phyloP scores from a whole-genome alignment of 2,329 filamentous ascomycete genomes.

The Parascedosporium putredinis region DNA sequence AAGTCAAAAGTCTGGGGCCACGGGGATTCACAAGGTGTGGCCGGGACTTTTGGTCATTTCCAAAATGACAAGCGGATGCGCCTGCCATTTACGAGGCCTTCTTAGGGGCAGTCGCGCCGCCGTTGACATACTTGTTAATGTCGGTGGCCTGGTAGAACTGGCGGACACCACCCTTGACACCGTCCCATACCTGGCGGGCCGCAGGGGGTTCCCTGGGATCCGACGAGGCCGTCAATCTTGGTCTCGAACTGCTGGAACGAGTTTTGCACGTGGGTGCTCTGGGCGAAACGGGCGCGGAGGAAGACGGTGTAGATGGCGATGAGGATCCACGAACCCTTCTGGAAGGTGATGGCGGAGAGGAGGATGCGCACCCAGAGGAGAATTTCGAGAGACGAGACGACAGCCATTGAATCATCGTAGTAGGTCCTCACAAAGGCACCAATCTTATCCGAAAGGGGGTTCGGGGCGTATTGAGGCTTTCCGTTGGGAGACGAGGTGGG shows the following conservation, averaged over 20 bases:
- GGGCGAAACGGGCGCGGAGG: conserved; percentile 77
- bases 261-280: conserved; percentile 87
- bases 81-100: conserved; percentile 35
- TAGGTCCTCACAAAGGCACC: conserved; percentile 94
- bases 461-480: conserved; percentile 39
- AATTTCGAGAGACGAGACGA: conserved; percentile 85
- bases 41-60: too few species aligned
- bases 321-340: conserved; percentile 83
- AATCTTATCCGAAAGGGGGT: conserved; percentile 68
- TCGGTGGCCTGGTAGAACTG: conserved; percentile 76
- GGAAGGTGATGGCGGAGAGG: conserved; percentile 74
- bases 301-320: conserved; percentile 80
- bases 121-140: conserved; percentile 58
- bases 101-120: conserved; percentile 46
- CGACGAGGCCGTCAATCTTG: conserved; percentile 69
- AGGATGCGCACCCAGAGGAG: conserved; percentile 75
- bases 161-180: conserved; percentile 59
- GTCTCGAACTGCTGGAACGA: conserved; percentile 63
- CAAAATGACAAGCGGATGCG: too few species aligned
- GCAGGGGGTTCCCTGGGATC: conserved; percentile 79
- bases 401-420: conserved; percentile 91
- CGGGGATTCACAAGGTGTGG: too few species aligned
- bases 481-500: conserved; percentile 44
- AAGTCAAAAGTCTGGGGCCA: too few species aligned
- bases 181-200: conserved; percentile 70